Evolutionary conservation across 78 protist species (phyloP), one percentile per base, ranked within the genome.

Genomic region (Protostelium mycophagum): DNA sequence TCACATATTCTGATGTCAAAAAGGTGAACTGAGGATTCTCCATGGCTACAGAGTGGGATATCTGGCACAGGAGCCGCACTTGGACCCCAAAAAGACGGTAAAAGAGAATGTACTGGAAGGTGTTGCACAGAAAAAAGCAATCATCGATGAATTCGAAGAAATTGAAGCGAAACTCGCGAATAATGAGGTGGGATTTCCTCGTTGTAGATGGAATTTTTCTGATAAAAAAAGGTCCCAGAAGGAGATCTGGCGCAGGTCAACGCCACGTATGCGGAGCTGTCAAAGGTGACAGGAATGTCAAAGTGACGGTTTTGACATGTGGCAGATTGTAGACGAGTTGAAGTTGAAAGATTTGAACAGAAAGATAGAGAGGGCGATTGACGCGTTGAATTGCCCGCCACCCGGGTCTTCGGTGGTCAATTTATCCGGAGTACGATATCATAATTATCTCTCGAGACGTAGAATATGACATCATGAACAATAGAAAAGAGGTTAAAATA

Each of bases 61-160:
- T 63, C 36, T 94, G 36, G 90, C 86, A 28, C 96, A 94, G 84
- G 96, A 94, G 83, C 96, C 96, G 35, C 88, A 89, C 29, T 86
- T 94, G 16, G 96, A 94, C 37, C 88, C 85, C 0, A 91, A 92
- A 0, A 86, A 86, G 73, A 86, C 36, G 0, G 94, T 92, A 0
- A 91, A 92, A 25, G 94, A 86, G 1, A 92, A 92, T 63, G 90
- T 92, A 34, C 90, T 92, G 9, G 94, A 92, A 37, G 91, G 94
- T 38, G n/a, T 92, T 16, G 0, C 86, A 0, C 92, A 92, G 0
- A 89, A 92, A n/a, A 92, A 92, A 28, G 91, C 86, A 88, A 88
- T 92, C 1, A 87, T 92, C n/a, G 94, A 92, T 73, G 92, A 89
- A 34, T 83, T 88, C 63, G 94, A 92, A 0, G 91, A 92, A 28